Percentiles rank a stretch among this genome's conserved stretches.
Evolutionary conservation across 257 asterid genomes (phyloP).

Genomic region (Gardenia jasminoides): DNA sequence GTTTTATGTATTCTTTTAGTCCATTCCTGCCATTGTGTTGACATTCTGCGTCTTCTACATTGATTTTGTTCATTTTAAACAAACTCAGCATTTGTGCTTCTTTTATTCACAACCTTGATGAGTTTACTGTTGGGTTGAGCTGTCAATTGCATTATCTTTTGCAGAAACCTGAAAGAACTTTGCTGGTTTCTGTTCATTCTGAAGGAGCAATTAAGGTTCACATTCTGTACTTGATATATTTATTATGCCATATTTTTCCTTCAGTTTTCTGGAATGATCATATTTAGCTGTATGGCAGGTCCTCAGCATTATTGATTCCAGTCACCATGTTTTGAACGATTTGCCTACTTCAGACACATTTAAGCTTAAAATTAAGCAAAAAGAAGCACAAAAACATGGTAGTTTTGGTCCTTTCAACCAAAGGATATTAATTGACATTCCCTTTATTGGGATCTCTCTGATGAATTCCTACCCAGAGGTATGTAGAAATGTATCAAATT

Average conservation of each 20-base stretch:
- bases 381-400: slow-evolving; percentile 47
- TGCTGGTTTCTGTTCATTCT: slow-evolving; percentile 78
- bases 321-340: slow-evolving; percentile 71
- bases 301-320: slow-evolving; percentile 83
- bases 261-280: slow-evolving; percentile 23
- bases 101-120: background rate
- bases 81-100: background rate
- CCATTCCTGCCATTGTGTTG: background rate
- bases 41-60: background rate
- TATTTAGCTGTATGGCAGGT: slow-evolving; percentile 49
- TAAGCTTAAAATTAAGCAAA: slow-evolving; percentile 51
- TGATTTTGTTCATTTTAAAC: background rate
- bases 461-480: slow-evolving; percentile 92
- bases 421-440: slow-evolving; percentile 62
- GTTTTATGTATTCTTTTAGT: background rate
- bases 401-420: slow-evolving; percentile 53
- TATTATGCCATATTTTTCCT: slow-evolving; percentile 11
- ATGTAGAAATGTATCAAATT: slow-evolving; percentile 12
- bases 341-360: slow-evolving; percentile 54
- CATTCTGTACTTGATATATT: slow-evolving; percentile 12
- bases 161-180: slow-evolving; percentile 90
- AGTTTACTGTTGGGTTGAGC: background rate
- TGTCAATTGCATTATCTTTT: slow-evolving; percentile 21
- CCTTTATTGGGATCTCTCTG: slow-evolving; percentile 85
- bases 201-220: slow-evolving; percentile 94